Evolutionary conservation across 257 asterid genomes (phyloP), one percentile per base, ranked within the genome.

Genomic region (Petunia axillaris): DNA sequence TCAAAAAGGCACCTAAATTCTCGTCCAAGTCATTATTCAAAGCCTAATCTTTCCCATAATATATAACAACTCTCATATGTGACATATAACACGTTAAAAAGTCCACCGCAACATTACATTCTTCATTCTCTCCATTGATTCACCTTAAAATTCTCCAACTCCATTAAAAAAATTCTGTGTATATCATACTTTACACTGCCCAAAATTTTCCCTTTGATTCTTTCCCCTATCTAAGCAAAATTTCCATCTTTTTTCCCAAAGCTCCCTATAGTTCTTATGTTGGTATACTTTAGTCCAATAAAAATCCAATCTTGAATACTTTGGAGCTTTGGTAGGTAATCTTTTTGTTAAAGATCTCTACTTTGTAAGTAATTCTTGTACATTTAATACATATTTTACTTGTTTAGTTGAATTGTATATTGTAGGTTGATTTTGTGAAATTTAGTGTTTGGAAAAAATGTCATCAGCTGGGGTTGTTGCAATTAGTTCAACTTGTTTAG

Each of bases 401-500:
- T 52, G 53, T 65, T 77, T 80, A 80, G 75, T 83, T 84, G 81
- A 77, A 64, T 74, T 65, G 4, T 37, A 39, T 37, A 58, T 36
- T 38, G 10, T 41, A 74, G 36, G 73, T 48, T 71, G 86, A 83
- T 25, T 80, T 84, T 59, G 76, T 78, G 60, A 76, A 79, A 80
- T 7, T 85, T 85, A 82, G 81, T 64, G 43, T 64, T 81, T n/a
- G 76, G 76, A 78, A 58, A 85, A 76, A 36, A 94, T 92, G 97
- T 91, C 98, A 44, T 84, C 96, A 6, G 95, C 94, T 39, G 96
- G 94, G 73, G 81, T 92, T 76, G 95, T 94, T 81, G 89, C 88
- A 50, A 84, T 87, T 77, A 80, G 84, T 79, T 93, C 93, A 2
- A 52, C 84, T 79, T 83, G 79, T 13, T 85, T 88, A 85, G 93